phyloP scores from a whole-genome alignment of 305 asterid genomes.

The Solanum aculeatissimum region DNA sequence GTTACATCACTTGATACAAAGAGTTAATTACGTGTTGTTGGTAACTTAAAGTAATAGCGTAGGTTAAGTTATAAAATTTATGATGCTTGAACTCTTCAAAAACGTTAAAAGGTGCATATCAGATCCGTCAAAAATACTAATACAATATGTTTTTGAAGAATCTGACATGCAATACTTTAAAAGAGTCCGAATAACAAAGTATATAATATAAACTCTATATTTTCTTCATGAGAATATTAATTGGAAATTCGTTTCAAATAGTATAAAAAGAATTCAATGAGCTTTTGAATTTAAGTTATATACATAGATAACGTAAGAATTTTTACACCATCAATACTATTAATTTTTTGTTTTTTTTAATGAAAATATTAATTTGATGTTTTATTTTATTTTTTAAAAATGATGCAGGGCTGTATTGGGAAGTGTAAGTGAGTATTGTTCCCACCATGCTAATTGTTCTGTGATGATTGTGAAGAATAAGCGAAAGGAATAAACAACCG shows the following conservation, averaged over 20 bases:
- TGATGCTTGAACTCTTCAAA: not conserved
- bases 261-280: not conserved
- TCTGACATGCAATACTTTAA: not conserved
- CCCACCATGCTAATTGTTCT: not conserved
- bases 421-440: not conserved
- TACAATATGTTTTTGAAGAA: not conserved
- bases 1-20: too few relatives aligned
- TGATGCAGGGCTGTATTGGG: not conserved
- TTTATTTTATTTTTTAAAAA: not conserved
- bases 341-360: too few relatives aligned
- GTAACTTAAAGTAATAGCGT: too few relatives aligned
- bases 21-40: too few relatives aligned
- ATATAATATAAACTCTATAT: not conserved
- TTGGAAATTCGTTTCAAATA: too few relatives aligned
- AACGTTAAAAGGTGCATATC: rapidly evolving
- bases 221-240: too few relatives aligned
- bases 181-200: not conserved
- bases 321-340: too few relatives aligned
- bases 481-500: not conserved
- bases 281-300: too few relatives aligned
- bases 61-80: too few relatives aligned
- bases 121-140: not conserved
- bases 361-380: not conserved
- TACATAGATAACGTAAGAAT: not conserved
- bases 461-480: not conserved